These are phyloP conservation scores for Fistulifera pelliculosa DNA, from an alignment of 108 stramenopile species.

Conservation along the genomic window DNA sequence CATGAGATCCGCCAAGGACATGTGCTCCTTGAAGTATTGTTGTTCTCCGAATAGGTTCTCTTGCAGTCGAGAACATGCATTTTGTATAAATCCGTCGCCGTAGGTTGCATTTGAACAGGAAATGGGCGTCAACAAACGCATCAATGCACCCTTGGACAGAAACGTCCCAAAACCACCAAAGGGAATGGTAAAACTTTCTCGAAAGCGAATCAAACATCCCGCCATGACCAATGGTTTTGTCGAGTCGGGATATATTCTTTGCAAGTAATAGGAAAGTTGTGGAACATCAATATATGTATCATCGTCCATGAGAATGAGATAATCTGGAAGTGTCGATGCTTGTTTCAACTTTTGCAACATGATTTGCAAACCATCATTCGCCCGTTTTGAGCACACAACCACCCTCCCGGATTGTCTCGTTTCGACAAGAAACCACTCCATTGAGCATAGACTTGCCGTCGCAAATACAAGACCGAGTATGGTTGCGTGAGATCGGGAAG, in stretches of 20 bases:
- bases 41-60: constrained; percentile 17
- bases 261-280: neutral
- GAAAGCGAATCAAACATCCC: neutral
- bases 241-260: neutral
- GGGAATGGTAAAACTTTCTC: constrained; percentile 10
- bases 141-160: constrained; percentile 17
- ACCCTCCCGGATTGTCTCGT: constrained; percentile 9
- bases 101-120: neutral
- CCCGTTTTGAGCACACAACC: constrained; percentile 29
- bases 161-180: constrained; percentile 32
- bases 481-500: neutral
- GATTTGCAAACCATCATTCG: constrained; percentile 4
- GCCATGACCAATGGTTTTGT: neutral
- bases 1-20: constrained; percentile 22
- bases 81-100: neutral
- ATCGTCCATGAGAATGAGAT: too few species aligned
- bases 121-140: constrained; percentile 16
- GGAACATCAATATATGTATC: too few species aligned
- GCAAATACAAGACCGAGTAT: constrained; percentile 2
- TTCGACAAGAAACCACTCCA: neutral
- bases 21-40: constrained; percentile 19
- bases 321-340: neutral
- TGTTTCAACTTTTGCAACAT: constrained; percentile 2
- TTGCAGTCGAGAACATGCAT: constrained; percentile 16
- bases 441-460: neutral